Conservation (phyloP, 768 basidiomycete genomes). For the Pleurotus djamor region DNA sequence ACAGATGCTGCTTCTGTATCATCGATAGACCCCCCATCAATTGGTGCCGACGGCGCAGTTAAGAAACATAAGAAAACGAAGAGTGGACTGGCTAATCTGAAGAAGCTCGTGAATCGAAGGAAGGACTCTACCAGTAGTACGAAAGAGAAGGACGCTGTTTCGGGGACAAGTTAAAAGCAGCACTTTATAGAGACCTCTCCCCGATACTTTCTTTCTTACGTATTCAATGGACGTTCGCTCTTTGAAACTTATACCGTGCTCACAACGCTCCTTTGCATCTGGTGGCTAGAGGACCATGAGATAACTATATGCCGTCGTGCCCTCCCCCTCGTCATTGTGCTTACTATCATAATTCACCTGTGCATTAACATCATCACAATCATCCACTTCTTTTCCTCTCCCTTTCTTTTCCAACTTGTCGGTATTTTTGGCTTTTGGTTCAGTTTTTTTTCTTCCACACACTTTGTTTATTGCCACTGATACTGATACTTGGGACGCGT, state of each 20-base stretch:
- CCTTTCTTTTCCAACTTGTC: not conserved
- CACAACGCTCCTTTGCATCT: not conserved
- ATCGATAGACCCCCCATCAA: constrained; percentile 27
- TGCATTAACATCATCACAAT: not conserved
- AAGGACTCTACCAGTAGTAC: constrained; percentile 5
- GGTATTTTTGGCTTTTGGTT: not conserved
- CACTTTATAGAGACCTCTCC: not conserved
- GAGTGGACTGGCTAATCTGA: constrained; percentile 55
- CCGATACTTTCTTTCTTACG: not conserved
- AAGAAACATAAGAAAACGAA: constrained; percentile 51
- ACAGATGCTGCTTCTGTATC: constrained; percentile 24
- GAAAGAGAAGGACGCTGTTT: not conserved
- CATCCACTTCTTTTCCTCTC: not conserved
- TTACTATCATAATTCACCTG: not conserved
- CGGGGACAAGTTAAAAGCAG: not conserved
- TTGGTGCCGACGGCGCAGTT: constrained; percentile 20
- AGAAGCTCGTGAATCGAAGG: constrained; percentile 17
- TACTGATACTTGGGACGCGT: not conserved
- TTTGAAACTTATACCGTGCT: not conserved
- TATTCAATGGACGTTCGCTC: not conserved
- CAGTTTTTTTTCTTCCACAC: not conserved
- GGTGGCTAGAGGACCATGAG: not conserved
- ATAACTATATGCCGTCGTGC: not conserved
- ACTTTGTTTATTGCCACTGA: not conserved
- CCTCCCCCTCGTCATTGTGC: not conserved